These are phyloP conservation scores for Sarocladium strictum DNA, from an alignment of 2,329 filamentous ascomycete species.

Conservation along the genomic window DNA sequence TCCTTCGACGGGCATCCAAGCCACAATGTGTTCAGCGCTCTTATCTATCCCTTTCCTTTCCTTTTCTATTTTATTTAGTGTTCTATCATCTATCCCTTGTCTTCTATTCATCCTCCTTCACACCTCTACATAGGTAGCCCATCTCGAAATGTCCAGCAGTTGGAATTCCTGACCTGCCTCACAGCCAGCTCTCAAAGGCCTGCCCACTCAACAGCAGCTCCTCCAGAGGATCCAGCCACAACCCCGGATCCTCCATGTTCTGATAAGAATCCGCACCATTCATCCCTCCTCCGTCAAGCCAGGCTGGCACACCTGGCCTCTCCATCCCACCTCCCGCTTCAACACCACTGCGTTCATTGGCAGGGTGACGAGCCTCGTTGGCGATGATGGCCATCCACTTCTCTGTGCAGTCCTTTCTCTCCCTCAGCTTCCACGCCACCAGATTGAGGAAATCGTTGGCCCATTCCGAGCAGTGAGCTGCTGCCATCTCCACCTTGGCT, in stretches of 20 bases:
- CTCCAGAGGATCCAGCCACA: constrained; percentile 12
- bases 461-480: constrained; percentile 13
- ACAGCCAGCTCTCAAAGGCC: constrained; percentile 11
- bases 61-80: no score
- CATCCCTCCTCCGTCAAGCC: neutral
- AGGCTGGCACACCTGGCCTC: neutral
- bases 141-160: no score
- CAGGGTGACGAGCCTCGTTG: constrained; percentile 3
- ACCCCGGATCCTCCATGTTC: constrained; percentile 7
- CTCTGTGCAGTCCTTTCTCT: constrained; percentile 12
- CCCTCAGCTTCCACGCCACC: constrained; percentile 12
- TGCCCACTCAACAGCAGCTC: constrained; percentile 8
- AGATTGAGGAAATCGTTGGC: constrained; percentile 11
- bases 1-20: no score
- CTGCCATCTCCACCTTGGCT: constrained; percentile 12
- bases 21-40: no score
- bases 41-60: no score
- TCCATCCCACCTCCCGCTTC: neutral
- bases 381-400: constrained; percentile 11
- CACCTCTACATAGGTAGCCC: no score
- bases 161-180: no score
- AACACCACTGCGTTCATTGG: neutral
- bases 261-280: neutral
- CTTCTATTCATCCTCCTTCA: no score
- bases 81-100: no score